Conservation (phyloP, 345 rosid genomes). For the Microthlaspi erraticum region DNA sequence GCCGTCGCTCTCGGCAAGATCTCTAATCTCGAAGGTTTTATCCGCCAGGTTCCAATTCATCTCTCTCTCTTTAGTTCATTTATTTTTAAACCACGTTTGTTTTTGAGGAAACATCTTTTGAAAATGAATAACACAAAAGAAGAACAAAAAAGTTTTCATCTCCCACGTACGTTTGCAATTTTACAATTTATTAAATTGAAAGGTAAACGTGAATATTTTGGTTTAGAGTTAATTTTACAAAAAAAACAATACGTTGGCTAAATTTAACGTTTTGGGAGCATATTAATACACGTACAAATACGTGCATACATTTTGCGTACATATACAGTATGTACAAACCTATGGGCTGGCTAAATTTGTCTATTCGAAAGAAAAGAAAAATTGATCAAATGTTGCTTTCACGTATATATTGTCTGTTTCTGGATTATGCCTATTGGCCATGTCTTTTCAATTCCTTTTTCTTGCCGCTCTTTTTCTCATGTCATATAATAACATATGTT, state of each 20-base stretch:
- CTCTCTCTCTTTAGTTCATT: not conserved
- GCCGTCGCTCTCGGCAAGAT: constrained; percentile 88
- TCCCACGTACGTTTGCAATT: no score
- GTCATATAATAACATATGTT: constrained; percentile 32
- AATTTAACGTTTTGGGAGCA: no score
- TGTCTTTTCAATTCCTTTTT: constrained; percentile 20
- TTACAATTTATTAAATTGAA: not conserved
- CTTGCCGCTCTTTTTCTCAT: constrained; percentile 20
- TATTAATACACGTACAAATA: not conserved
- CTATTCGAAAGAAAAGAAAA: not conserved
- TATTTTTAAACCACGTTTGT: not conserved
- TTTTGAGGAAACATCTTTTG: no score
- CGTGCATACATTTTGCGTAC: constrained; percentile 14
- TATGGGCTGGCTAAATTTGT: constrained; percentile 38
- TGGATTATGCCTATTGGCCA: constrained; percentile 36
- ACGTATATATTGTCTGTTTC: constrained; percentile 42
- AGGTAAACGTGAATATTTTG: not conserved
- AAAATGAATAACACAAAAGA: no score
- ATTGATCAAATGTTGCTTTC: constrained; percentile 44
- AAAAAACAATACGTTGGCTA: no score
- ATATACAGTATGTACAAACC: constrained; percentile 26
- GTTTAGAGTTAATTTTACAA: no score
- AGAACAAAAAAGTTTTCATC: no score
- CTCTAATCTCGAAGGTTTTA: constrained; percentile 88
- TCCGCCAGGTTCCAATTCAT: constrained; percentile 76